These are phyloP conservation scores for Karstenula rhodostoma DNA, from an alignment of 2,329 filamentous ascomycete species.

Conservation along the genomic window DNA sequence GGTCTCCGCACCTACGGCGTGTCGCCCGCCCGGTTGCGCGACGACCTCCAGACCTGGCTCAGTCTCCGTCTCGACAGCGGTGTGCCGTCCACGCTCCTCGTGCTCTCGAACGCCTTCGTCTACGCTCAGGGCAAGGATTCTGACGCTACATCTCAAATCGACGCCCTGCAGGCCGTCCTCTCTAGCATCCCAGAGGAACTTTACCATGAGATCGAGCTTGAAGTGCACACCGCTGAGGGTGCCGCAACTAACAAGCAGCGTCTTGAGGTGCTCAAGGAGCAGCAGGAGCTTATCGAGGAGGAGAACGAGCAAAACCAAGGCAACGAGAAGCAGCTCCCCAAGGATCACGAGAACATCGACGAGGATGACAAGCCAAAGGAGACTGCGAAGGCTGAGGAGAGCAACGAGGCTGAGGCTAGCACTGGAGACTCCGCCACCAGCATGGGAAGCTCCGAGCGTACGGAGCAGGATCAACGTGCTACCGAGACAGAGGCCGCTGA, in stretches of 20 bases:
- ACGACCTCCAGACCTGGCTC: conserved; percentile 92
- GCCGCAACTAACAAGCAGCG: conserved; percentile 99
- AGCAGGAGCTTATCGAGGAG: conserved; percentile 96
- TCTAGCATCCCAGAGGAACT: conserved; percentile 96
- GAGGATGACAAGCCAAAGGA: conserved; percentile 79
- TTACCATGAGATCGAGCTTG: conserved; percentile 99
- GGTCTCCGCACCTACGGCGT: conserved; percentile 93
- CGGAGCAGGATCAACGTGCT: conserved; percentile 44
- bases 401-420: conserved; percentile 43
- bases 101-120: conserved; percentile 97
- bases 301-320: conserved; percentile 91
- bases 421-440: conserved; percentile 32
- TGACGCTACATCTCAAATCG: conserved; percentile 88
- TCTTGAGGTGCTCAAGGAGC: conserved; percentile 96
- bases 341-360: conserved; percentile 91
- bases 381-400: conserved; percentile 28
- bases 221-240: conserved; percentile 95
- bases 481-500: conserved; percentile 30
- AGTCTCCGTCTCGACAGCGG: conserved; percentile 92
- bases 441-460: conserved; percentile 41
- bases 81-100: conserved; percentile 94
- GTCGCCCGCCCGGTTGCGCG: conserved; percentile 84
- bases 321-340: conserved; percentile 75
- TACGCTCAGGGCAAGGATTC: conserved; percentile 86
- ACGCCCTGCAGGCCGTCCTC: conserved; percentile 89